Conservation (phyloP, 2,329 filamentous ascomycete species). For the Dothistroma septosporum region DNA sequence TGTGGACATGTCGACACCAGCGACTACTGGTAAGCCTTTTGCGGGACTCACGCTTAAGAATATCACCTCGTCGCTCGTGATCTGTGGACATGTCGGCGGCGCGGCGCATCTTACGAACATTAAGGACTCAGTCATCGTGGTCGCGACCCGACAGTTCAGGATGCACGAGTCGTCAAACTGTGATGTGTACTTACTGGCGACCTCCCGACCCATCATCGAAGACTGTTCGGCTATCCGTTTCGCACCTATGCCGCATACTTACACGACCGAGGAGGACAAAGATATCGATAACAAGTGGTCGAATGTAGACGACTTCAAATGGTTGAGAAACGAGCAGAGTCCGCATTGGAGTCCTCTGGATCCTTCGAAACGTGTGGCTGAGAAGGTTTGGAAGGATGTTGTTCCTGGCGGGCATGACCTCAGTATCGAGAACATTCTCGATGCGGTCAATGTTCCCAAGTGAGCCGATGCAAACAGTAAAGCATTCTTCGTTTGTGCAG, state of each 20-base stretch:
- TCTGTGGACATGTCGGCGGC: slow-evolving; percentile 74
- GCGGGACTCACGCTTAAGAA: slow-evolving; percentile 66
- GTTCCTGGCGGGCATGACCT: slow-evolving; percentile 61
- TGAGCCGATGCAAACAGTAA: background rate
- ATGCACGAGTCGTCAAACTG: slow-evolving; percentile 84
- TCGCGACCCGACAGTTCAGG: slow-evolving; percentile 79
- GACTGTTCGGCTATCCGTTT: slow-evolving; percentile 77
- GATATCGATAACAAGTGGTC: slow-evolving; percentile 67
- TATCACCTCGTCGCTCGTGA: slow-evolving; percentile 65
- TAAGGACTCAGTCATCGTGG: slow-evolving; percentile 67
- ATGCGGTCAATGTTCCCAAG: slow-evolving; percentile 28
- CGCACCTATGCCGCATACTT: slow-evolving; percentile 65
- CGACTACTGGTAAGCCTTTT: slow-evolving; percentile 48
- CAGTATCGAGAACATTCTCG: slow-evolving; percentile 63
- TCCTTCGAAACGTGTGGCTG: slow-evolving; percentile 40
- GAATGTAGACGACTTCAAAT: slow-evolving; percentile 95
- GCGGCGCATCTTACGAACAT: slow-evolving; percentile 79
- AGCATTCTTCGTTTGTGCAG: background rate
- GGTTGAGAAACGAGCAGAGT: slow-evolving; percentile 80
- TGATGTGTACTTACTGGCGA: slow-evolving; percentile 76
- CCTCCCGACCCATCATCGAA: slow-evolving; percentile 88
- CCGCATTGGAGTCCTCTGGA: slow-evolving; percentile 80
- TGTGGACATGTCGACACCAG: slow-evolving; percentile 68
- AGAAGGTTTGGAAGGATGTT: slow-evolving; percentile 61
- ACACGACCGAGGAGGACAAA: slow-evolving; percentile 38